A percentile compares a stretch with the other conserved stretches of the same genome.
Evolutionary conservation across 1,284 basidiomycete species (phyloP).

Genomic region (Clitocybe nebularis): DNA sequence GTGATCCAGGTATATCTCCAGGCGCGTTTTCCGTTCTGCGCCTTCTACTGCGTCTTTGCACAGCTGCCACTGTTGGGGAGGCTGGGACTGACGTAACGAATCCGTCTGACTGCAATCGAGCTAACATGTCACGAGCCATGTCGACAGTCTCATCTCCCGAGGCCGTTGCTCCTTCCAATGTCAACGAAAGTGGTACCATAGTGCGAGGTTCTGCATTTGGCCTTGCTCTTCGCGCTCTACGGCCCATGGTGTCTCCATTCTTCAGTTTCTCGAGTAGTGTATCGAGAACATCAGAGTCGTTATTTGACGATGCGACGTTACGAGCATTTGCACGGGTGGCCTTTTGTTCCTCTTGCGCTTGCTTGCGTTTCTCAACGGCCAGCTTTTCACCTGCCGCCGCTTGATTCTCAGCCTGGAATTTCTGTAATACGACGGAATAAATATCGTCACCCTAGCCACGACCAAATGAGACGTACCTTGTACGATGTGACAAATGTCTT

Average conservation of each 20-base stretch:
- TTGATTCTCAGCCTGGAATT: slow-evolving; percentile 81
- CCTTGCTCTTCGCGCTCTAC: slow-evolving; percentile 53
- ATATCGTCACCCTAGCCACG: slow-evolving; percentile 1
- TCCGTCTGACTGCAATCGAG: slow-evolving; percentile 52
- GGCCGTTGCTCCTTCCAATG: slow-evolving; percentile 30
- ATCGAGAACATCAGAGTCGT: slow-evolving; percentile 69
- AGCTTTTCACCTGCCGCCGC: slow-evolving; percentile 61
- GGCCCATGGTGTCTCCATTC: slow-evolving; percentile 60
- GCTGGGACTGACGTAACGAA: slow-evolving; percentile 37
- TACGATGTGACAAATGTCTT: slow-evolving; percentile 93
- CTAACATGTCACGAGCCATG: slow-evolving; percentile 70
- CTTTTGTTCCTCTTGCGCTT: slow-evolving; percentile 59
- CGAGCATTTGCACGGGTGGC: slow-evolving; percentile 49
- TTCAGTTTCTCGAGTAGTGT: slow-evolving; percentile 70
- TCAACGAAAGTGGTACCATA: slow-evolving; percentile 37
- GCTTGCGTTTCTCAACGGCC: slow-evolving; percentile 62
- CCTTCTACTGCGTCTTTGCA: slow-evolving; percentile 26
- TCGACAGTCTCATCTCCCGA: slow-evolving; percentile 46
- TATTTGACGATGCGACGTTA: slow-evolving; percentile 39
- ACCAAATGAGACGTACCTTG: slow-evolving; percentile 47
- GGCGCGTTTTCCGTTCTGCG: slow-evolving; percentile 26
- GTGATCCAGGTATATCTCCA: slow-evolving; percentile 24
- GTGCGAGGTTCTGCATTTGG: slow-evolving; percentile 35
- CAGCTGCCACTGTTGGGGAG: slow-evolving; percentile 28
- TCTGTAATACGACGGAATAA: slow-evolving; percentile 42